Conservation (phyloP, 345 rosid genomes). For the Syzygium oleosum region DNA sequence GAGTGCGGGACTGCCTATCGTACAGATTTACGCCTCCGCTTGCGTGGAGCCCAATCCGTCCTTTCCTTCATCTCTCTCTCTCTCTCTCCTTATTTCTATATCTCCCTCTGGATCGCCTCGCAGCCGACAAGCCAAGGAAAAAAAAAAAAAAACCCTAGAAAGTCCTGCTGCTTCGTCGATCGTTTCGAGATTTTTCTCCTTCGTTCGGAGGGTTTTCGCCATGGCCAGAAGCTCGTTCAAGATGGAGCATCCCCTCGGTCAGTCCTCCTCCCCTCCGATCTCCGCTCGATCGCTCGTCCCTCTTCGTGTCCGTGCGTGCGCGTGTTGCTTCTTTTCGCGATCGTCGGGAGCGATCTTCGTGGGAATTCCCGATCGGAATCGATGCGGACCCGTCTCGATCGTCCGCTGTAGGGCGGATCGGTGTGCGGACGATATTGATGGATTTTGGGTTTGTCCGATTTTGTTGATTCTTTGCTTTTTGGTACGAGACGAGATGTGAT, state of each 20-base stretch:
- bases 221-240: slow-evolving; percentile 87
- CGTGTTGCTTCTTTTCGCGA: not conserved
- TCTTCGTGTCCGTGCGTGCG: not conserved
- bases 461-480: not conserved
- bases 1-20: not conserved
- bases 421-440: not conserved
- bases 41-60: not conserved
- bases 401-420: not conserved
- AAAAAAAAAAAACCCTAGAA: not conserved
- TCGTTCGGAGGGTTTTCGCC: slow-evolving; percentile 5
- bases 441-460: not conserved
- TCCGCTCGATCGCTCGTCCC: not conserved
- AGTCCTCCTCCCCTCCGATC: not conserved
- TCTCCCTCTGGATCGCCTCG: not conserved
- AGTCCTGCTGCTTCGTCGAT: not conserved
- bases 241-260: slow-evolving; percentile 87
- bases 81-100: not conserved
- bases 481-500: not conserved
- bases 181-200: not conserved
- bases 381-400: not conserved
- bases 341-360: not conserved
- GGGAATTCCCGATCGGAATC: not conserved
- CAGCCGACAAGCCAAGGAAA: not conserved
- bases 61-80: not conserved
- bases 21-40: not conserved